phyloP scores from a whole-genome alignment of 192 early-diverging fungal genomes.

The Gamsiella multidivaricata region DNA sequence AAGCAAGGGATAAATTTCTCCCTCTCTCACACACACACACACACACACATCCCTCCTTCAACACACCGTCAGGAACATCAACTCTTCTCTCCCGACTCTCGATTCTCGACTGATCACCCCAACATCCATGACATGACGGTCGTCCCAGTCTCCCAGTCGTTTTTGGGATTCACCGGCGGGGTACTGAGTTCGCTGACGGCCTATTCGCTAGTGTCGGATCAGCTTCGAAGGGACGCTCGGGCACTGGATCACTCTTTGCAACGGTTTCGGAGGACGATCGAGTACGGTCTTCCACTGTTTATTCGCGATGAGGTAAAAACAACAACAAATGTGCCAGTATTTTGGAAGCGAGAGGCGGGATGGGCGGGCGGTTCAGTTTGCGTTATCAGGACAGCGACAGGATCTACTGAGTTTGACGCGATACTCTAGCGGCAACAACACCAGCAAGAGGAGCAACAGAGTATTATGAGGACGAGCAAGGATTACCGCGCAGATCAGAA shows the following conservation, averaged over 20 bases:
- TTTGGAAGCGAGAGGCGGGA: background rate
- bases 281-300: conserved; percentile 49
- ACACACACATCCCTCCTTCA: background rate
- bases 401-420: too few species aligned
- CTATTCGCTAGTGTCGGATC: conserved; percentile 33
- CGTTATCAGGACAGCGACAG: too few species aligned
- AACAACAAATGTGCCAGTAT: background rate
- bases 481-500: too few species aligned
- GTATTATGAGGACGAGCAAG: too few species aligned
- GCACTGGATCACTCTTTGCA: conserved; percentile 30
- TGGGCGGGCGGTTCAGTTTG: background rate
- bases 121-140: conserved; percentile 50
- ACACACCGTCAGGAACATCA: too few species aligned
- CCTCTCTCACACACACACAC: background rate
- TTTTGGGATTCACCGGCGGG: conserved; percentile 54
- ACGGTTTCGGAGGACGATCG: conserved; percentile 32
- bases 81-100: background rate
- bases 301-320: conserved; percentile 50
- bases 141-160: conserved; percentile 48
- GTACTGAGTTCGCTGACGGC: conserved; percentile 48
- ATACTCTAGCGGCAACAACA: too few species aligned
- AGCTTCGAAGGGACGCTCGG: conserved; percentile 20
- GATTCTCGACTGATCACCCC: background rate
- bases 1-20: too few species aligned
- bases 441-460: background rate